Evolutionary conservation across 1,139 yeast genomes (phyloP).

Genomic region (Kodamaea sp.): DNA sequence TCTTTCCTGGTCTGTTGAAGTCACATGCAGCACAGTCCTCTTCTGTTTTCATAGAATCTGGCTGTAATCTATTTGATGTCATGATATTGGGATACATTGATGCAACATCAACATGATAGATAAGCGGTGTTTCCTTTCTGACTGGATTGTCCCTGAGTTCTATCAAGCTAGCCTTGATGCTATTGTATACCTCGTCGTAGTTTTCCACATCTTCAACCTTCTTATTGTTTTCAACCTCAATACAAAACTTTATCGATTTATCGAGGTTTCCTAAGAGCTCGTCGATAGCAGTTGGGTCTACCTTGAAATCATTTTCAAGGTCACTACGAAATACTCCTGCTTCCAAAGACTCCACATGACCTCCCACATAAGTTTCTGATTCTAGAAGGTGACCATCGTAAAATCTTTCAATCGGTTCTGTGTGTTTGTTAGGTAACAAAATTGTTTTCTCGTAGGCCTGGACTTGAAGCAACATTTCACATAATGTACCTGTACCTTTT

Average conservation of each 20-base stretch:
- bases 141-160: conserved; percentile 63
- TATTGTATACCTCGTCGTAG: conserved; percentile 68
- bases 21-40: conserved; percentile 98
- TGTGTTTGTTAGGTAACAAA: conserved; percentile 87
- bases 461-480: conserved; percentile 97
- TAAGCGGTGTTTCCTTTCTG: conserved; percentile 77
- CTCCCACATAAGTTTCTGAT: conserved; percentile 98
- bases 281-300: conserved; percentile 83
- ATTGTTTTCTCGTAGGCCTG: conserved; percentile 84
- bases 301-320: conserved; percentile 67
- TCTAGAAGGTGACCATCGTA: conserved; percentile 93
- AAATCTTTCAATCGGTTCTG: conserved; percentile 89
- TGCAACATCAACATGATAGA: conserved; percentile 98
- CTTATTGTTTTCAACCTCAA: conserved; percentile 78
- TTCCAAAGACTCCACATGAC: conserved; percentile 95
- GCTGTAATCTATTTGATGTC: conserved; percentile 96
- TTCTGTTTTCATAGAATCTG: conserved; percentile 95
- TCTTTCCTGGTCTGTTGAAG: conserved; percentile 91
- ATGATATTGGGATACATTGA: conserved; percentile 99
- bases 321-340: conserved; percentile 98
- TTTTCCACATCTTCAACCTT: conserved; percentile 75
- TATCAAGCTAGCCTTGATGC: conserved; percentile 55
- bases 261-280: conserved; percentile 75
- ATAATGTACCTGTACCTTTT: conserved; percentile 97
- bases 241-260: conserved; percentile 75